phyloP scores from a whole-genome alignment of 768 basidiomycete genomes.

The Agaricus sinodeliciosus region DNA sequence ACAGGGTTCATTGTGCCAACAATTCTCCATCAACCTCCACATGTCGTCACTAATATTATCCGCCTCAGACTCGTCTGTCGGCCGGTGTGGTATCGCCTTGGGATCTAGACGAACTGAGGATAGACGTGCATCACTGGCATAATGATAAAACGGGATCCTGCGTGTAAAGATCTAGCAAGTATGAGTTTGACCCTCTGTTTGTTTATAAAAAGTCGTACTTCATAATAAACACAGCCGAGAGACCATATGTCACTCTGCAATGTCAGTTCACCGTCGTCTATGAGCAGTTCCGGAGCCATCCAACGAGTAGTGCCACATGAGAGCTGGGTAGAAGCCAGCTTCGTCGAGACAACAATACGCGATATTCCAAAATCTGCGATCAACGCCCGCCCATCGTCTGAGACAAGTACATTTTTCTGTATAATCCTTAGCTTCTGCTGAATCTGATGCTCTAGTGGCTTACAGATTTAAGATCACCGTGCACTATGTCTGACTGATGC shows the following conservation, averaged over 20 bases:
- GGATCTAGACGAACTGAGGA: background rate
- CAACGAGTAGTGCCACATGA: background rate
- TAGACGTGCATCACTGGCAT: background rate
- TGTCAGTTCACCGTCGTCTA: background rate
- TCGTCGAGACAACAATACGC: background rate
- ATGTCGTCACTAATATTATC: background rate
- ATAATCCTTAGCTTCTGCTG: background rate
- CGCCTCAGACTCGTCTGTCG: background rate
- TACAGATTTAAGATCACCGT: slow-evolving; percentile 5
- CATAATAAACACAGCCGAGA: slow-evolving; percentile 3
- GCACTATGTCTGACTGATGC: background rate
- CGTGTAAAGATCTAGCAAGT: background rate
- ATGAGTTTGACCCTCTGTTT: background rate
- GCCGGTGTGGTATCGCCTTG: background rate
- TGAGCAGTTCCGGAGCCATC: slow-evolving; percentile 3
- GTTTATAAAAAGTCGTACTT: background rate
- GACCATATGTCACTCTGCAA: slow-evolving; percentile 5
- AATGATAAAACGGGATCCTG: slow-evolving; percentile 1
- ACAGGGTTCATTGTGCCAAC: background rate
- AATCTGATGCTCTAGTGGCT: background rate
- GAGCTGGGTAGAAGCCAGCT: background rate
- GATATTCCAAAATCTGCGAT: slow-evolving; percentile 1
- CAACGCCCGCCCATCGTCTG: background rate
- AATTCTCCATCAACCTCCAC: background rate
- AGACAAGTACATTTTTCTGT: background rate